Conservation (phyloP, 768 basidiomycete species). For the Solioccasus polychromus region DNA sequence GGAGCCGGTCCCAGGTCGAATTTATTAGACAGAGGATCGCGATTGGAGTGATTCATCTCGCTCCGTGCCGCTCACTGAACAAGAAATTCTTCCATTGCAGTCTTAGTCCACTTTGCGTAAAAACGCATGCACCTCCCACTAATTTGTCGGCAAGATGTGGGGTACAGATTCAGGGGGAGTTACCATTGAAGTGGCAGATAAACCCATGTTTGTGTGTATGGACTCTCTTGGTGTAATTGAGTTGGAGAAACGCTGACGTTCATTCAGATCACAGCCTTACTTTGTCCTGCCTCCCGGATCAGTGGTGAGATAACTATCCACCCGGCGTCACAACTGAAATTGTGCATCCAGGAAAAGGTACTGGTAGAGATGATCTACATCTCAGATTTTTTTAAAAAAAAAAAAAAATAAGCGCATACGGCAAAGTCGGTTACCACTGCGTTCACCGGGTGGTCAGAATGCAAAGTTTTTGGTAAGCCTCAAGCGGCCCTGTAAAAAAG, state of each 20-base stretch:
- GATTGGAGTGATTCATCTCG: constrained; percentile 3
- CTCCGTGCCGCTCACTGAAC: constrained; percentile 9
- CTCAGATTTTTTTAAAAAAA: background rate
- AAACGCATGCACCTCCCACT: constrained; percentile 11
- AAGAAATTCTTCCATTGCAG: constrained; percentile 14
- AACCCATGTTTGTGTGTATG: constrained; percentile 7
- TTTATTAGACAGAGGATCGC: constrained; percentile 14
- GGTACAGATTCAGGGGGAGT: constrained; percentile 16
- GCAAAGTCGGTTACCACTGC: constrained; percentile 1
- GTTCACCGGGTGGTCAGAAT: background rate
- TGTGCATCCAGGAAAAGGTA: constrained; percentile 9
- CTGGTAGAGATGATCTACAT: constrained; percentile 1
- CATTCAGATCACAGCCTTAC: constrained; percentile 12
- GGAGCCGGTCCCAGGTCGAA: constrained; percentile 2
- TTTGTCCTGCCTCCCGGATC: constrained; percentile 5
- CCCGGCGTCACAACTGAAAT: constrained; percentile 21
- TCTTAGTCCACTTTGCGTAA: constrained; percentile 9
- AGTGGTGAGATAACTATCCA: constrained; percentile 7
- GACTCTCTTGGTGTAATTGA: constrained; percentile 6
- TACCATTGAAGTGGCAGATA: constrained; percentile 1
- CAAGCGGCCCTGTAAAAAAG: constrained; percentile 5
- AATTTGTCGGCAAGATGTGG: constrained; percentile 17
- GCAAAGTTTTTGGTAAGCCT: constrained; percentile 11
- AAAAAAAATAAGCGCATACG: no score
- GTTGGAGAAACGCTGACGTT: constrained; percentile 6